Evolutionary conservation across 2,329 filamentous ascomycete species (phyloP), one percentile per base, ranked within the genome.

Genomic region (Pseudocercospora ulei): DNA sequence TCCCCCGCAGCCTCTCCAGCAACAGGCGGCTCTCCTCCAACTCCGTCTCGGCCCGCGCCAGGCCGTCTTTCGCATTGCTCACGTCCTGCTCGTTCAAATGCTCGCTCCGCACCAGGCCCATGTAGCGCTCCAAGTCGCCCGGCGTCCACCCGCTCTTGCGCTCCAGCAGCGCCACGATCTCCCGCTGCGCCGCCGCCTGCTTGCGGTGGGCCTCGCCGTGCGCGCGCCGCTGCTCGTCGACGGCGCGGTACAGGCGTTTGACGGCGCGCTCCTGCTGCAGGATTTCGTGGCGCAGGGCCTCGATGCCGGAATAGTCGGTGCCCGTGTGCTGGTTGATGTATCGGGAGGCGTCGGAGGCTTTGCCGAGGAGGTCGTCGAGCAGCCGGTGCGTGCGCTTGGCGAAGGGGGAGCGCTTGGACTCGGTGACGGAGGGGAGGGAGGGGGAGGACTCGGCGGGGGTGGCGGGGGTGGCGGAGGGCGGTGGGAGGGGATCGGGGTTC

Each of bases 311-410:
- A 67, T 96, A 98, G 49, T 71, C 68, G n/a, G 68, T 71, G 11
- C 90, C 90, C 2, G 90, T 98, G 38, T 95, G 75, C 55, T 87
- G 84, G 63, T 95, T 98, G 62, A 98, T 75, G 43, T 82, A 81
- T 59, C 90, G 83, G 1, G 84, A 84, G 3, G 87, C 87, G 35
- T 80, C 73, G 48, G 94, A 81, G 29, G 92, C 72, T 53, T 88
- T 86, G 19, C 80, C 75, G 58, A 96, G 85, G 12, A 95, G 61
- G 48, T 83, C 78, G 65, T 98, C 90, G 83, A 96, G 92, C 58
- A 92, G 67, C 40, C 72, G 63, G 31, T 73, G 75, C 58, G 90
- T 75, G 39, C 71, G 68, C 51, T 75, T 76, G 4, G 69, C 73
- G 25, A 73, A 48, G 33, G 72, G 62, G 49, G 72, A 78, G 58